Evolutionary conservation across 2,329 filamentous ascomycete species (phyloP), one percentile per base, ranked within the genome.

Genomic region (Coleophoma eucalyptorum): DNA sequence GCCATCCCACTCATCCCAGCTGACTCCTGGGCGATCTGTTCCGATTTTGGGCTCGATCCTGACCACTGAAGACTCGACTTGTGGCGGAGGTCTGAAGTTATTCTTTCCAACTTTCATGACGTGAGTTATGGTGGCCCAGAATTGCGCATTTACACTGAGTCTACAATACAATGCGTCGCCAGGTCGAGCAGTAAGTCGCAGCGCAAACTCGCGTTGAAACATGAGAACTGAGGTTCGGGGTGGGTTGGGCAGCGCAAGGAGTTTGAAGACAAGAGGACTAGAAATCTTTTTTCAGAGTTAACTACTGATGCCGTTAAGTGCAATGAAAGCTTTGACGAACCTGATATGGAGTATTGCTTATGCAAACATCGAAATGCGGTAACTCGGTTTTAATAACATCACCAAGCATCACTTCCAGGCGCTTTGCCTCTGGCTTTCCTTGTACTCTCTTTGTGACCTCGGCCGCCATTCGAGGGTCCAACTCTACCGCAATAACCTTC

Each of bases 31-130:
- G 35, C 90, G 76, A 57, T 85, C 81, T 44, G 72, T 75, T 11
- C 91, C 91, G 35, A 81, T 79, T 73, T 97, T 95, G 19, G 91
- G 91, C 65, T 93, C 89, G 58, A 97, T 87, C 53, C 92, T 81
- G 44, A 97, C 91, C 6, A 97, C 92, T 51, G 87, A 92, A 7
- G 84, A 90, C 70, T 99, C 94, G 51, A 99, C 94, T 64, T 90
- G 83, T 8, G 94, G 94, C 1, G 94, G 93, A 0, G 94, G 94
- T 55, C 90, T 90, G 79, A 97, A 99, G 74, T 97, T 97, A 71
- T 95, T 94, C 71, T 87, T 89, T 57, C 92, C 91, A 43, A 97
- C 93, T 73, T 96, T 96, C 86, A 96, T 90, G 60, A 96, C 84
- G 59, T 80, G 79, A 20, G 75, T 77, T 46, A 87, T 83, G 61